These are phyloP conservation scores for Astrocystis sublimbata DNA, from an alignment of 495 filamentous ascomycete genomes.

Conservation along the genomic window DNA sequence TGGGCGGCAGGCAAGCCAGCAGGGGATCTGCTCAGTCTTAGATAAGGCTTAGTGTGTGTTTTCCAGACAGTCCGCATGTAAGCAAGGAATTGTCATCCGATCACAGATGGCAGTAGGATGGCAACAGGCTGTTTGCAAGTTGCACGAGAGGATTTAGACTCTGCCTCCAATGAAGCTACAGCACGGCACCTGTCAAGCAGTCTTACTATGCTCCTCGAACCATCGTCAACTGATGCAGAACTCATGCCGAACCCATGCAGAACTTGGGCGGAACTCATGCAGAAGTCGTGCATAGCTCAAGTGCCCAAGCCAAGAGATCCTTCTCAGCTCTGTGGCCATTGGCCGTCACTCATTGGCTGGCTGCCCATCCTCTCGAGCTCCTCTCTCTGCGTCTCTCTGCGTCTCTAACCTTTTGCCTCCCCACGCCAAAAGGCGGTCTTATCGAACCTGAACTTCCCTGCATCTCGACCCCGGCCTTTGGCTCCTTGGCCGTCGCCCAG, in stretches of 20 bases:
- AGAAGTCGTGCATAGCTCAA: too few relatives aligned
- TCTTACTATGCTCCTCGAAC: slow-evolving; percentile 12
- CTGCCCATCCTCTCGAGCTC: not conserved
- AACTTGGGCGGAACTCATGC: too few relatives aligned
- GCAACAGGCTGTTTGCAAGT: slow-evolving; percentile 10
- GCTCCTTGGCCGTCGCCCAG: not conserved
- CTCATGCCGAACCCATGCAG: too few relatives aligned
- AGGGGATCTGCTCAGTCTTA: slow-evolving; percentile 8
- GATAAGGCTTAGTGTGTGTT: slow-evolving; percentile 18
- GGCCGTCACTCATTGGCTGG: not conserved
- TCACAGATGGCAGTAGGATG: slow-evolving; percentile 16
- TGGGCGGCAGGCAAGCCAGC: slow-evolving; percentile 18
- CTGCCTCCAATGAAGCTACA: slow-evolving; percentile 13
- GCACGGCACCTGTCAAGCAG: not conserved
- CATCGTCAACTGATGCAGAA: not conserved
- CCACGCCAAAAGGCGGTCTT: slow-evolving; percentile 7
- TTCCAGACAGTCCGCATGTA: not conserved
- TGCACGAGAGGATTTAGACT: not conserved
- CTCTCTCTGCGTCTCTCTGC: too few relatives aligned
- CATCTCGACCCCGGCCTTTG: not conserved
- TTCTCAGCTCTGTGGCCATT: not conserved
- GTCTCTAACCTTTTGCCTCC: not conserved
- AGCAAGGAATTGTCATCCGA: slow-evolving; percentile 17
- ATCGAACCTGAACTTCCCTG: not conserved
- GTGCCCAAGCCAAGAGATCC: not conserved